Percentiles rank a stretch among this genome's conserved stretches.
Evolutionary conservation across 306 rosid species (phyloP).

Genomic region (Cicer bijugum): DNA sequence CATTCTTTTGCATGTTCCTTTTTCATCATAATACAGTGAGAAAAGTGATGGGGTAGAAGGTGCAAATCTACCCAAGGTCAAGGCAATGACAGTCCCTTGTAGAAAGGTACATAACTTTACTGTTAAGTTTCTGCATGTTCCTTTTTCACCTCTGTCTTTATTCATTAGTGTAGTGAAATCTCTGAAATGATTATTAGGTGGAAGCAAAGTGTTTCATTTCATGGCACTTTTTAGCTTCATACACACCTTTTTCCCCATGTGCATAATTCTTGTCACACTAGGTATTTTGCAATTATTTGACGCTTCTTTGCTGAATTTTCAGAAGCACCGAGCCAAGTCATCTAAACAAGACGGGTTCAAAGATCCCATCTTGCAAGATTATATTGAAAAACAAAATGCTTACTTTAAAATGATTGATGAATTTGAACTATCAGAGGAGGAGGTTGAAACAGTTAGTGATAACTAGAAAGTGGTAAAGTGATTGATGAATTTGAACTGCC

Average conservation of each 20-base stretch:
- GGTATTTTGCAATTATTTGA: conserved; percentile 43
- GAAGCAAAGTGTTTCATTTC: conserved; percentile 24
- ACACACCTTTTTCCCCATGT: not conserved
- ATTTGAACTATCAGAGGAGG: not conserved
- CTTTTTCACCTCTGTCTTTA: conserved; percentile 29
- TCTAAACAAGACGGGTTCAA: conserved; percentile 34
- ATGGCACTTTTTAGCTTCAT: not conserved
- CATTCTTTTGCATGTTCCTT: conserved; percentile 27
- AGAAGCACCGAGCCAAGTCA: conserved; percentile 51
- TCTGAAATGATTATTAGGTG: conserved; percentile 20
- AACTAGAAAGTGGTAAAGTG: not conserved
- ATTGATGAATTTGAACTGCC: not conserved
- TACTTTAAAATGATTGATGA: conserved; percentile 60
- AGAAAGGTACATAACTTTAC: conserved; percentile 58
- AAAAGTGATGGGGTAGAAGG: conserved; percentile 35
- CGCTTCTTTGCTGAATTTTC: conserved; percentile 46
- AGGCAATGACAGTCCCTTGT: conserved; percentile 57
- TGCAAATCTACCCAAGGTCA: conserved; percentile 47
- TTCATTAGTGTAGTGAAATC: conserved; percentile 3
- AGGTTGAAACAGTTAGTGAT: not conserved
- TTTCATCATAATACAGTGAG: conserved; percentile 50
- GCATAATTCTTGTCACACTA: conserved; percentile 1
- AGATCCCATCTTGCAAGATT: conserved; percentile 53
- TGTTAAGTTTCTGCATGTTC: conserved; percentile 25
- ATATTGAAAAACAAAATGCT: conserved; percentile 58